Evolutionary conservation across 2,329 filamentous ascomycete genomes (phyloP), one percentile per base, ranked within the genome.

Genomic region (Clonostachys chloroleuca): DNA sequence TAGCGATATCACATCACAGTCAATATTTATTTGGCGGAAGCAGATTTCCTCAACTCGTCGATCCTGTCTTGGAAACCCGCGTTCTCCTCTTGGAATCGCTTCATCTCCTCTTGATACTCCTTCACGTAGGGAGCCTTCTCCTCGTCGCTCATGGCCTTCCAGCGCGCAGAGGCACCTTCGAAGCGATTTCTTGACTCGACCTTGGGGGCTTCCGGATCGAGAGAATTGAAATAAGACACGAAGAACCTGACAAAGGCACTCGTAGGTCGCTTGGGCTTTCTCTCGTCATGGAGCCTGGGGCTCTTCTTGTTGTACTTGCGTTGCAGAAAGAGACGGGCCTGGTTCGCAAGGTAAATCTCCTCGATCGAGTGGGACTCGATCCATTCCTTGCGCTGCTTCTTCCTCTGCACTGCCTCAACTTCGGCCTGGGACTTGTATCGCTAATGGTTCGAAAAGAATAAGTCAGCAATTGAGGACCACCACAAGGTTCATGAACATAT

Each of bases 291-390:
- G 52, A 82, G 69, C 42, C 49, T 49, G 30, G 42, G 34, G 13
- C 34, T 4, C 18, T 47, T 40, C 52, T 58, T 56, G 52, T 59
- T 56, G 43, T 55, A 51, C 47, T 69, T 65, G 46, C 58, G 65
- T 47, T 60, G 61, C 42, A 82, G 67, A 24, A 50, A 51, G 8
- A 42, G 51, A 47, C 79, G 79, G 18, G 76, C 74, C 3, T 50
- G 52, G 65, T 78, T 81, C 51, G 78, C 77, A 3, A 61, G 50
- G 43, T 56, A 51, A 46, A 80, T 73, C 33, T 66, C 60, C 44
- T 59, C 56, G 4, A 64, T 59, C 5, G 69, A 59, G 53, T 72
- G 58, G 30, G 59, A 62, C 49, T 72, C 63, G n/a, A 81, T 59
- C 78, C 78, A 82, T 14, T 65, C 60, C 60, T 72, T 68, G 56